Evolutionary conservation across 2,329 filamentous ascomycete species (phyloP).

Genomic region (Drechslera avenae): DNA sequence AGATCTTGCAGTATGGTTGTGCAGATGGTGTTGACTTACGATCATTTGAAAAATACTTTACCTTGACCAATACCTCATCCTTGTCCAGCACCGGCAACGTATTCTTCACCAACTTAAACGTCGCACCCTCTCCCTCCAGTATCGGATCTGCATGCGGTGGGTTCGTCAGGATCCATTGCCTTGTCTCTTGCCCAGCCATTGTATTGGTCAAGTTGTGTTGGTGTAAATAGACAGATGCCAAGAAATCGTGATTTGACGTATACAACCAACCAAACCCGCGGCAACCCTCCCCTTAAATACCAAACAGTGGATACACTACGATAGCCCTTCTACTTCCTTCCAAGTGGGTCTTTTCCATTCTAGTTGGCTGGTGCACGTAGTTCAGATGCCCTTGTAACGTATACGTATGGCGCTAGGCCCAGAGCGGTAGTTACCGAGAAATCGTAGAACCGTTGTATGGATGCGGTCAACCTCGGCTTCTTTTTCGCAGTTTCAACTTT

Average conservation of each 20-base stretch:
- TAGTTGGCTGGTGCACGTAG: background rate
- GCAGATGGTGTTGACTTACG: constrained; percentile 19
- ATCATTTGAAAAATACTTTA: constrained; percentile 57
- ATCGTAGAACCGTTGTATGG: background rate
- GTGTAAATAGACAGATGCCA: too few relatives aligned
- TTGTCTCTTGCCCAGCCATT: constrained; percentile 44
- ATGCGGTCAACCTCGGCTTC: constrained; percentile 20
- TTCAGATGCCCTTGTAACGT: constrained; percentile 1
- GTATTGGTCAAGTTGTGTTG: constrained; percentile 3
- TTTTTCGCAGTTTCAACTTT: constrained; percentile 6
- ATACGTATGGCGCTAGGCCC: background rate
- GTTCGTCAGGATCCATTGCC: constrained; percentile 53
- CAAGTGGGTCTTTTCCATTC: constrained; percentile 2
- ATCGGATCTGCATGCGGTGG: constrained; percentile 46
- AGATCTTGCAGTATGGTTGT: too few relatives aligned
- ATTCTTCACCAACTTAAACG: constrained; percentile 48
- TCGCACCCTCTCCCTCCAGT: constrained; percentile 46
- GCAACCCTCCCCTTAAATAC: constrained; percentile 4
- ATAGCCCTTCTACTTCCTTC: constrained; percentile 2
- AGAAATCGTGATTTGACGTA: too few relatives aligned
- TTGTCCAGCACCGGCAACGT: constrained; percentile 44
- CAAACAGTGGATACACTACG: background rate
- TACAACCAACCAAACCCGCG: too few relatives aligned
- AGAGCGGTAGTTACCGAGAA: constrained; percentile 3
- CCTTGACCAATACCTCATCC: constrained; percentile 55